Conservation (phyloP, 306 rosid genomes). For the Trifolium subterraneum region DNA sequence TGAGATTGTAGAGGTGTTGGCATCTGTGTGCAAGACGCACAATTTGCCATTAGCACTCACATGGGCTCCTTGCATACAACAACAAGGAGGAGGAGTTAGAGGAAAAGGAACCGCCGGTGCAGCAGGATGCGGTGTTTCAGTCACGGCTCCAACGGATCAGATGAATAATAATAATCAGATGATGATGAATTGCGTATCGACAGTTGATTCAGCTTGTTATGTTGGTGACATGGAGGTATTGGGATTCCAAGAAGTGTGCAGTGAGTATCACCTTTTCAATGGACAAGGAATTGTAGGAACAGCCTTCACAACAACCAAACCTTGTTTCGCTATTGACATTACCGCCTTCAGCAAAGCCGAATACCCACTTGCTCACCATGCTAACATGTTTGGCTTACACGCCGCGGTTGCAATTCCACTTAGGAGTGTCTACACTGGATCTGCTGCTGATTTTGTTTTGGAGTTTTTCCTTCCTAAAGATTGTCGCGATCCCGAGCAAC, state of each 20-base stretch:
- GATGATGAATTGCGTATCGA: constrained; percentile 53
- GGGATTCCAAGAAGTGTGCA: constrained; percentile 61
- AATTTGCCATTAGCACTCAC: constrained; percentile 60
- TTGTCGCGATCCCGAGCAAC: constrained; percentile 54
- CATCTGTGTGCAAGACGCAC: constrained; percentile 58
- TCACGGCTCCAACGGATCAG: constrained; percentile 16
- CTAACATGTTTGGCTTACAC: constrained; percentile 53
- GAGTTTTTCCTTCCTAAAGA: constrained; percentile 66
- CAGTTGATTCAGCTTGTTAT: constrained; percentile 57
- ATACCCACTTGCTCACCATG: constrained; percentile 68
- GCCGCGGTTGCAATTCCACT: constrained; percentile 74
- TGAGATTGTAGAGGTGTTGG: constrained; percentile 59
- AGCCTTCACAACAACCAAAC: constrained; percentile 60
- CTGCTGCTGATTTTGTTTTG: constrained; percentile 58
- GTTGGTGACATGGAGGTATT: constrained; percentile 42
- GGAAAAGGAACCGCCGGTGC: constrained; percentile 14
- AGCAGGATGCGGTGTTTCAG: neutral
- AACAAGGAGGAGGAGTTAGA: constrained; percentile 30
- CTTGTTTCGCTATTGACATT: constrained; percentile 58
- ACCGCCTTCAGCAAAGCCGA: constrained; percentile 59
- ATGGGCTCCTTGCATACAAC: constrained; percentile 68
- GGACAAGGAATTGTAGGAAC: constrained; percentile 73
- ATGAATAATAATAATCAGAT: neutral
- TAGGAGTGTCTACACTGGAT: constrained; percentile 47
- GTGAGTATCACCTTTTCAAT: constrained; percentile 52